Conservation (phyloP, 1,284 basidiomycete species). For the Vanrija sp. region DNA sequence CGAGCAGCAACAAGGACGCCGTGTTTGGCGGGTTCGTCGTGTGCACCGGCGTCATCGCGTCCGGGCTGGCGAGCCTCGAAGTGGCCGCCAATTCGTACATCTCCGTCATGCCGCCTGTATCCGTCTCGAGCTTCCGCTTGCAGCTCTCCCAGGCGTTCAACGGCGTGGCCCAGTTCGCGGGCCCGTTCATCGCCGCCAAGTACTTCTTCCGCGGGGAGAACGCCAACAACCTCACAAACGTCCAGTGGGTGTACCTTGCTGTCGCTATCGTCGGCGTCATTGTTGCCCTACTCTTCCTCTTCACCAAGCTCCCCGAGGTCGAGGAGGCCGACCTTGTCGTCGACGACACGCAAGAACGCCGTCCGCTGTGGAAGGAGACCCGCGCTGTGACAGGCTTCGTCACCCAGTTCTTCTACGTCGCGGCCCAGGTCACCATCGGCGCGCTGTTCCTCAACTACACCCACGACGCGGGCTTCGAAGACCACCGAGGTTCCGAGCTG, state of each 20-base stretch:
- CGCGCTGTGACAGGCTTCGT: constrained; percentile 62
- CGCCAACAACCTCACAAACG: constrained; percentile 60
- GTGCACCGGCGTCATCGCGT: constrained; percentile 62
- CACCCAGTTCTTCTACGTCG: constrained; percentile 54
- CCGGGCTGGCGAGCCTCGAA: constrained; percentile 52
- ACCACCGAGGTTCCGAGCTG: constrained; percentile 58
- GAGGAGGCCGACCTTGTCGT: constrained; percentile 50
- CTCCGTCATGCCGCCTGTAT: constrained; percentile 55
- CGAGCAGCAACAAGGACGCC: constrained; percentile 43
- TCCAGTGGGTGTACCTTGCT: constrained; percentile 81
- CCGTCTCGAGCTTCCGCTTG: constrained; percentile 69
- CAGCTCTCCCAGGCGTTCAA: constrained; percentile 81
- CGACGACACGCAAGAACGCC: not conserved
- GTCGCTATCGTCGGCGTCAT: constrained; percentile 57
- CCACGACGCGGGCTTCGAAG: constrained; percentile 58
- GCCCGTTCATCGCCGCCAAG: constrained; percentile 70
- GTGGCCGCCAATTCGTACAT: constrained; percentile 79
- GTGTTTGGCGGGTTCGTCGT: constrained; percentile 69
- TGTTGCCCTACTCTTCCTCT: constrained; percentile 67
- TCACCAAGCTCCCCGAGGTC: constrained; percentile 71
- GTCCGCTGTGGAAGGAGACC: constrained; percentile 63
- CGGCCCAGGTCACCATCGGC: constrained; percentile 69
- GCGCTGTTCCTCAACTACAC: constrained; percentile 69
- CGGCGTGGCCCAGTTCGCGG: constrained; percentile 71
- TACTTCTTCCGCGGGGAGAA: constrained; percentile 70